Conservation (phyloP, 2,329 filamentous ascomycete genomes). For the Hypocreales sp. region DNA sequence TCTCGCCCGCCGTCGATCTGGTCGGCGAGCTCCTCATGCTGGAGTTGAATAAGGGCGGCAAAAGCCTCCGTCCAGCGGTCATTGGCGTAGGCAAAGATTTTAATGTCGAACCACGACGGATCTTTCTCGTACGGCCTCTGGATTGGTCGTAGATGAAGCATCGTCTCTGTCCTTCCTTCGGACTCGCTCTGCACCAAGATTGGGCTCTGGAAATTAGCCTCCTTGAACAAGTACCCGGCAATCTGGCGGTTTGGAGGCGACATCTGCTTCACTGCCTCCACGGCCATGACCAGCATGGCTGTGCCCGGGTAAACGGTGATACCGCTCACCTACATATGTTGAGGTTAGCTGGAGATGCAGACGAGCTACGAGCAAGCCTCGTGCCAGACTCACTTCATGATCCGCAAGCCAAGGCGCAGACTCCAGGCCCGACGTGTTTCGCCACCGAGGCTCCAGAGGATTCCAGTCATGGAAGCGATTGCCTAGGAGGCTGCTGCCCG, state of each 20-base stretch:
- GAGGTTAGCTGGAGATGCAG: background rate
- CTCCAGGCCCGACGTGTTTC: background rate
- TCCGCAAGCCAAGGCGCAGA: background rate
- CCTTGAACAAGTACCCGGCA: background rate
- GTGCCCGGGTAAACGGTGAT: background rate
- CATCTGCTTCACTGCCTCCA: background rate
- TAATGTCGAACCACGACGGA: slow-evolving; percentile 2
- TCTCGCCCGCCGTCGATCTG: background rate
- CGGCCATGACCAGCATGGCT: background rate
- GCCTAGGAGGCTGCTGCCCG: background rate
- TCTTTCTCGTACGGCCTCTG: slow-evolving; percentile 1
- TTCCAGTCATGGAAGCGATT: background rate
- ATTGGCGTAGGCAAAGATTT: slow-evolving; percentile 1
- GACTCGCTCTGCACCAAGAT: background rate
- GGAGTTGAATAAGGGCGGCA: slow-evolving; percentile 1
- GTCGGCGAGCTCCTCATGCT: background rate
- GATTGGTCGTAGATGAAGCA: slow-evolving; percentile 1
- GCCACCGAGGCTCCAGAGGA: background rate
- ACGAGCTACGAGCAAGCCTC: background rate
- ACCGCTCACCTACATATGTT: background rate
- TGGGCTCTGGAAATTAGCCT: background rate
- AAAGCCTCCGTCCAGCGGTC: slow-evolving; percentile 3
- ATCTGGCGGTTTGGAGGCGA: background rate
- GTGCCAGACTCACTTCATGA: too few relatives aligned
- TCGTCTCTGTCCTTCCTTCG: slow-evolving; percentile 1